Evolutionary conservation across 2,329 filamentous ascomycete genomes (phyloP).

Genomic region (Pyrenochaeta sp.): DNA sequence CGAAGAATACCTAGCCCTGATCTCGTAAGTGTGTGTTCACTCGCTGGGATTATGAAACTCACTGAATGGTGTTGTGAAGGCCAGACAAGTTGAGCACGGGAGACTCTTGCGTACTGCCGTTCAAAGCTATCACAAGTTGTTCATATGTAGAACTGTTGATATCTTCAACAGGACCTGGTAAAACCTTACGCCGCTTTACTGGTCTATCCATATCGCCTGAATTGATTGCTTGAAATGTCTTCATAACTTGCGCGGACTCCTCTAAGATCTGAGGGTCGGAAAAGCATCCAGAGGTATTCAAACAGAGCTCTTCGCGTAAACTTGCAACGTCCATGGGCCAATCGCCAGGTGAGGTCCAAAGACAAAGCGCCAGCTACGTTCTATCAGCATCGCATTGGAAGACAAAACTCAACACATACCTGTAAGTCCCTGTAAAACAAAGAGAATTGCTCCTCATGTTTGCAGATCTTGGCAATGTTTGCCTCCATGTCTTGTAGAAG

Average conservation of each 20-base stretch:
- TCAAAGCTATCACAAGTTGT: conserved; percentile 30
- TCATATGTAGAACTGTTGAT: conserved; percentile 23
- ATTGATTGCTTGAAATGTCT: conserved; percentile 27
- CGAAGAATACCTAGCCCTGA: conserved; percentile 34
- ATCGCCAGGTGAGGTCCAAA: conserved; percentile 39
- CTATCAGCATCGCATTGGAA: conserved; percentile 9
- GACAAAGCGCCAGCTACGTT: conserved; percentile 40
- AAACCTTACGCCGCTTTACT: conserved; percentile 38
- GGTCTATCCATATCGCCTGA: conserved; percentile 32
- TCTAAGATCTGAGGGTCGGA: conserved; percentile 32
- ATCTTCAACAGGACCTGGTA: conserved; percentile 21
- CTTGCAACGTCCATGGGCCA: conserved; percentile 36
- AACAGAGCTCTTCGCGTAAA: conserved; percentile 32
- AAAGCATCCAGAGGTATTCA: conserved; percentile 27
- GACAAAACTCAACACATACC: conserved; percentile 24
- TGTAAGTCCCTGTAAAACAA: conserved; percentile 41
- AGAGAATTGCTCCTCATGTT: conserved; percentile 23
- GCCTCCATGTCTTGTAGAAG: conserved; percentile 26
- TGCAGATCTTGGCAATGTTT: conserved; percentile 27
- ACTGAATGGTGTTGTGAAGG: conserved; percentile 38
- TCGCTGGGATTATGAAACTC: conserved; percentile 8
- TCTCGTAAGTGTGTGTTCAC: conserved; percentile 12
- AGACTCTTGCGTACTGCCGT: conserved; percentile 32
- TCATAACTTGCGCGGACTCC: conserved; percentile 22
- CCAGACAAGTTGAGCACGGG: conserved; percentile 29